phyloP scores from a whole-genome alignment of 139 green algal genomes.

The Closterium sp. region DNA sequence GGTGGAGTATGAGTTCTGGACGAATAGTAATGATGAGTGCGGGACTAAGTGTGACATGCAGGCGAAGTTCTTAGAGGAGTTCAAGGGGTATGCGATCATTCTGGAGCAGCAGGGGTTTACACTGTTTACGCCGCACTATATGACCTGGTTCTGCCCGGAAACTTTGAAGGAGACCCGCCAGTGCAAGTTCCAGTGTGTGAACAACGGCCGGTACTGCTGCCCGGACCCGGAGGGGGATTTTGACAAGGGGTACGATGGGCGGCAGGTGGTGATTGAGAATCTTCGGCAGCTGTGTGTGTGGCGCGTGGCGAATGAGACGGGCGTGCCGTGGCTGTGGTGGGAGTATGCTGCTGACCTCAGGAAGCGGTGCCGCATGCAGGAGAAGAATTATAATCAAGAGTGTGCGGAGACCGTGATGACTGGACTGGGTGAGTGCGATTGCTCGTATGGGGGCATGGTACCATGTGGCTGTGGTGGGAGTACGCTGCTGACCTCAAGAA shows the following conservation, averaged over 20 bases:
- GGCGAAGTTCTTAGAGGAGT: slow-evolving; percentile 71
- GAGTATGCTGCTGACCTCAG: slow-evolving; percentile 77
- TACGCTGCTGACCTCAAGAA: slow-evolving; percentile 70
- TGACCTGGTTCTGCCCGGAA: slow-evolving; percentile 76
- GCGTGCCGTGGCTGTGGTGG: slow-evolving; percentile 76
- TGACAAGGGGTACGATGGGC: slow-evolving; percentile 49
- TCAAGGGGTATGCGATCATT: slow-evolving; percentile 57
- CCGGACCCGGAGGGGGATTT: slow-evolving; percentile 65
- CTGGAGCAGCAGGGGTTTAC: slow-evolving; percentile 68
- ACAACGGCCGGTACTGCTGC: slow-evolving; percentile 72
- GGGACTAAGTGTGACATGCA: slow-evolving; percentile 74
- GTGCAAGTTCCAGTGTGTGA: slow-evolving; percentile 81
- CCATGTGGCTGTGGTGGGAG: too few species aligned
- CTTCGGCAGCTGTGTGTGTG: slow-evolving; percentile 84
- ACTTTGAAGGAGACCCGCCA: slow-evolving; percentile 57
- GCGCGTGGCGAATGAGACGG: slow-evolving; percentile 58
- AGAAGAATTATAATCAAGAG: slow-evolving; percentile 62
- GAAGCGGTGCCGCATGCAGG: slow-evolving; percentile 67
- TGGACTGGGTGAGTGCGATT: slow-evolving; percentile 12
- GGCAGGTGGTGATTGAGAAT: slow-evolving; percentile 77
- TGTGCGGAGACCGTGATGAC: slow-evolving; percentile 70
- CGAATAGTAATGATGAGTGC: slow-evolving; percentile 80
- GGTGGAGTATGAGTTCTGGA: slow-evolving; percentile 90
- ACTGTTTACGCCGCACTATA: slow-evolving; percentile 84
- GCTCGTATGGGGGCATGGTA: background rate